Base-by-base conservation (phyloP, 768 basidiomycete species). In the Butyriboletus loyo region DNA sequence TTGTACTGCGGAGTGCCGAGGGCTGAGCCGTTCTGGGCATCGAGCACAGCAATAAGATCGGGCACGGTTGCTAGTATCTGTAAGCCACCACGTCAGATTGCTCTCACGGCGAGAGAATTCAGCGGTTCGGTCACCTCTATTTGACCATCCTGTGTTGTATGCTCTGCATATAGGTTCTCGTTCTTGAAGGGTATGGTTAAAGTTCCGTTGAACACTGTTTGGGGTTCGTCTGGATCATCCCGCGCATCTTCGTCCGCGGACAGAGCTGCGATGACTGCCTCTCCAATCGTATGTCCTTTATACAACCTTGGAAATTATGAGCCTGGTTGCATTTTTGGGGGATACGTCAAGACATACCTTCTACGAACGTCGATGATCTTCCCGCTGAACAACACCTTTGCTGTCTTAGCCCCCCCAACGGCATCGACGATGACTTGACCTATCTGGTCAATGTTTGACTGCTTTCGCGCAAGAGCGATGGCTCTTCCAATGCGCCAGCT, bases 401-500 rank as follows among this genome's bases (percentile, higher is more conserved):
- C 77, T 56, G 69, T 70, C 42, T 57, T 57, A 22, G 50, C 0
- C 0, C 73, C 73, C 0, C 72, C 72, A 17, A 75, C 71, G 10
- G 72, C 60, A n/a, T 68, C 65, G 27, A 73, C 70, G 46, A 73
- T 53, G 41, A 67, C 65, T 13, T 63, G 59, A 1, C 71, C 72
- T 7, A 74, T 69, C 43, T 62, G 61, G 50, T 71, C 72, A 39
- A 80, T 65, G 50, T 73, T 69, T 45, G 74, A 80, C 43, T 68
- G 70, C 65, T 77, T 76, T 41, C 80, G 72, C 51, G 78, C 77
- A 4, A 78, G 72, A 7, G 77, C 75, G 15, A 85, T 75, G 0
- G 83, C 82, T 28, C 81, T 72, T 9, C 85, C 85, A 21, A 86
- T 76, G 41, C 80, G 69, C 85, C 85, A 86, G 9, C 80, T 78